Base-by-base conservation (phyloP, 352 stramenopile species). In the Globisporangium echinulatum region DNA sequence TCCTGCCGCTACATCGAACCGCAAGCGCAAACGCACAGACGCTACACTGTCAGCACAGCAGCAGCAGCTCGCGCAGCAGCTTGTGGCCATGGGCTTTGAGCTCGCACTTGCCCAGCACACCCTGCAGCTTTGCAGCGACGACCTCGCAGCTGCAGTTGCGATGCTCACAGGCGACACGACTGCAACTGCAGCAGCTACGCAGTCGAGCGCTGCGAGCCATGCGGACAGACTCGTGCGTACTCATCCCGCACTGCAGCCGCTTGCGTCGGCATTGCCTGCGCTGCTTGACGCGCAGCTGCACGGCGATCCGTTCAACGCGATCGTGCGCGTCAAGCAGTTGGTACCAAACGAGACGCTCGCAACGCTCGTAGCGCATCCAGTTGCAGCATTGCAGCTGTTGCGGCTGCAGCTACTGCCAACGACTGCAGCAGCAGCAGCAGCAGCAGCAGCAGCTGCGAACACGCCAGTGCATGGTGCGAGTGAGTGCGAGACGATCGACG, bases 41-140 rank as follows among this genome's bases (percentile, higher is more conserved):
- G 37, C 51, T 60, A 37, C 60, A 13, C 13, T 8, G 38, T n/a
- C 64, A 54, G n/a, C 25, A 17, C n/a, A 56, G n/a, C 17, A 62
- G 54, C 49, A 49, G 14, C 5, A 5, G 40, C 38, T 43, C 14
- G 25, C 39, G 33, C 49, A 58, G 64, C 80, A 87, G 62, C 62
- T 88, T n/a, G 58, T 82, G 40, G 75, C 76, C n/a, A 90, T 90
- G 77, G 80, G 80, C 0, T 90, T 90, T 52, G 56, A 51, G 4
- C 10, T 33, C 3, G 59, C 65, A 1, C 63, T 76, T 33, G 74
- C 72, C 9, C 51, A 55, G 11, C 49, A 56, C 3, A 75, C 74
- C 17, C 62, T 87, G 46, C 25, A 58, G 42, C 51, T 71, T 10
- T 64, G 65, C 4, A 15, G n/a, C 8, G 60, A 68, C 0, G 77